A percentile compares a stretch with the other conserved stretches of the same genome.
Conservation (phyloP, 192 early-diverging fungal genomes). For the Haplosporangium gracile region DNA sequence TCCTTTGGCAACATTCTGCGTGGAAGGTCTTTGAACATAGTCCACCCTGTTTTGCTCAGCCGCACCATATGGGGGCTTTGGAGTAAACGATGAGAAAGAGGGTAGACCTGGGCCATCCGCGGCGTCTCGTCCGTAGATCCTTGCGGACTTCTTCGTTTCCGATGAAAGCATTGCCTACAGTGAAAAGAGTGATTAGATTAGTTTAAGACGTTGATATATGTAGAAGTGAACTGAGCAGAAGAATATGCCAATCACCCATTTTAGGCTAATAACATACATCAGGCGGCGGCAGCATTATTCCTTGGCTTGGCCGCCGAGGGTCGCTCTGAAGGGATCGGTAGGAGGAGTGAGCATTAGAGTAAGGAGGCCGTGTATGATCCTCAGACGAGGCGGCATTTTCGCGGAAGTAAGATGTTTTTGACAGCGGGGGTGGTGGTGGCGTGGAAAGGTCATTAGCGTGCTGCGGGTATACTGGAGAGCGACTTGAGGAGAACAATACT, state of each 20-base stretch:
- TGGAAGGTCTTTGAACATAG: constrained; percentile 13
- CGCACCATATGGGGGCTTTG: constrained; percentile 26
- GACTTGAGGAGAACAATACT: constrained; percentile 16
- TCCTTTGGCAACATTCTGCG: constrained; percentile 10
- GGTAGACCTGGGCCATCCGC: constrained; percentile 28
- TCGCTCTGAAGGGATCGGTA: constrained; percentile 28
- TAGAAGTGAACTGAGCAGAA: too few species aligned
- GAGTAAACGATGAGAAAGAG: constrained; percentile 22
- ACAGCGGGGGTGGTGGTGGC: neutral
- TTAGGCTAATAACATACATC: neutral
- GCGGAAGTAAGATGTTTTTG: constrained; percentile 12
- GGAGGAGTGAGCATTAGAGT: constrained; percentile 3
- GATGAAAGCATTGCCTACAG: constrained; percentile 8
- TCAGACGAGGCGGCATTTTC: neutral
- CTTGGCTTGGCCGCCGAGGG: constrained; percentile 27
- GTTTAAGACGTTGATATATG: neutral
- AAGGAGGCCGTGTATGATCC: constrained; percentile 7
- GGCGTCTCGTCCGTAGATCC: constrained; percentile 42
- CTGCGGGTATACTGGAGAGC: neutral
- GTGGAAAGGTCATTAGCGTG: neutral
- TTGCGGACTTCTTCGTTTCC: constrained; percentile 10
- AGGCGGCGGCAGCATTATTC: constrained; percentile 25
- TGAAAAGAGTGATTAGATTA: neutral
- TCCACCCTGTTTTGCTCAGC: constrained; percentile 20
- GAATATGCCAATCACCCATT: neutral